Conservation (phyloP, 2,329 filamentous ascomycete species). For the Aspergillus ibericus region DNA sequence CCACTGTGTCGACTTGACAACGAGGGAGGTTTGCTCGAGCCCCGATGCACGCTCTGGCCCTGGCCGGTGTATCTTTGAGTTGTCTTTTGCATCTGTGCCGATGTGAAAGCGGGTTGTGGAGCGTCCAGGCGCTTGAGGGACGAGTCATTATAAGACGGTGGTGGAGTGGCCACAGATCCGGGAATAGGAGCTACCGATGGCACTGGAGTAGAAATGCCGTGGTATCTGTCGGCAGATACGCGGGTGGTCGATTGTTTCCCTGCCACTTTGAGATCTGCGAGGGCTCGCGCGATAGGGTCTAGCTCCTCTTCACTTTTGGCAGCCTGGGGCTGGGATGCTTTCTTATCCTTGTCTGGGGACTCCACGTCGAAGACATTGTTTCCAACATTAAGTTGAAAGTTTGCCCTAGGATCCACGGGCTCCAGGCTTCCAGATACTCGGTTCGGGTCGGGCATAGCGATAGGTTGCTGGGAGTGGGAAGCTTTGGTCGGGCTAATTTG, state of each 20-base stretch:
- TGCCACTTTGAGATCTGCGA: slow-evolving; percentile 89
- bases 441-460: slow-evolving; percentile 18
- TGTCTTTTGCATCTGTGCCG: slow-evolving; percentile 91
- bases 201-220: slow-evolving; percentile 84
- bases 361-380: slow-evolving; percentile 95
- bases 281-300: slow-evolving; percentile 87
- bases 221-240: slow-evolving; percentile 94
- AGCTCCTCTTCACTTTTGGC: slow-evolving; percentile 58
- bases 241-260: slow-evolving; percentile 76
- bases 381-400: slow-evolving; percentile 88
- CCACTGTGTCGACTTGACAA: slow-evolving; percentile 60
- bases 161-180: slow-evolving; percentile 60
- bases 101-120: slow-evolving; percentile 87
- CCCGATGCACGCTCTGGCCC: slow-evolving; percentile 72
- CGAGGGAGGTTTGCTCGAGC: slow-evolving; percentile 50
- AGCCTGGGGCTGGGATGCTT: slow-evolving; percentile 38
- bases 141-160: slow-evolving; percentile 77
- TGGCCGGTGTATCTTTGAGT: slow-evolving; percentile 85
- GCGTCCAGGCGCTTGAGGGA: slow-evolving; percentile 78
- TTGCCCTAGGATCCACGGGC: slow-evolving; percentile 86
- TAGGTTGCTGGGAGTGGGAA: slow-evolving; percentile 22
- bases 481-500: slow-evolving; percentile 48
- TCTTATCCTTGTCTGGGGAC: slow-evolving; percentile 64
- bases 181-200: slow-evolving; percentile 45
- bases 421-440: slow-evolving; percentile 66